Conservation (phyloP, 2,329 filamentous ascomycete species). For the Phialophora expanda region DNA sequence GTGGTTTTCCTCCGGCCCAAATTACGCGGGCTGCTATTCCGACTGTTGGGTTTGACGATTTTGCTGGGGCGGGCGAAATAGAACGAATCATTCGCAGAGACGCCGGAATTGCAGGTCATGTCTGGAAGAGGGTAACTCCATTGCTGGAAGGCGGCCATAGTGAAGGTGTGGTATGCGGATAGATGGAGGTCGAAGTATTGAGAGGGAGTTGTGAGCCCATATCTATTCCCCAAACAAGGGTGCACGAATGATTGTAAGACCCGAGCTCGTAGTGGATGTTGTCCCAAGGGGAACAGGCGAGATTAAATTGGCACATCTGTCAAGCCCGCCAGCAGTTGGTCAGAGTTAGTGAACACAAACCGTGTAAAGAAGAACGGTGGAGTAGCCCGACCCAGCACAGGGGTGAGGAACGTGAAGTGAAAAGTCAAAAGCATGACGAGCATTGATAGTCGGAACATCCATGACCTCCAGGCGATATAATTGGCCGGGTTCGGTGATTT, state of each 20-base stretch:
- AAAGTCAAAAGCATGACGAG: slow-evolving; percentile 23
- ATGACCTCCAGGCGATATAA: background rate
- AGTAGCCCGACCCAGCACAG: slow-evolving; percentile 16
- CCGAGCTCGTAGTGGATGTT: slow-evolving; percentile 9
- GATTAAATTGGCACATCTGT: slow-evolving; percentile 34
- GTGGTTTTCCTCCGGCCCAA: slow-evolving; percentile 35
- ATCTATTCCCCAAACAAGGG: slow-evolving; percentile 25
- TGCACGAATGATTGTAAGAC: slow-evolving; percentile 4
- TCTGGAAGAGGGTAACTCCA: slow-evolving; percentile 23
- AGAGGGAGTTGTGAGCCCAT: slow-evolving; percentile 19
- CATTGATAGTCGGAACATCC: slow-evolving; percentile 22
- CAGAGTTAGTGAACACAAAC: slow-evolving; percentile 28
- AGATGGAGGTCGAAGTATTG: slow-evolving; percentile 13
- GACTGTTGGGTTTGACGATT: slow-evolving; percentile 37
- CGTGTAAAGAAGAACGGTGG: slow-evolving; percentile 14
- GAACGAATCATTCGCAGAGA: slow-evolving; percentile 28
- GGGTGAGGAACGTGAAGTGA: slow-evolving; percentile 16
- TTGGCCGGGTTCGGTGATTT: slow-evolving; percentile 20
- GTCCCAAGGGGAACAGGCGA: slow-evolving; percentile 31
- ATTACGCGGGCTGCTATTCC: slow-evolving; percentile 36
- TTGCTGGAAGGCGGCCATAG: slow-evolving; percentile 26
- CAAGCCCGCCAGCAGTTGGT: slow-evolving; percentile 9
- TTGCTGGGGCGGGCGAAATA: slow-evolving; percentile 36
- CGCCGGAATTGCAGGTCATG: slow-evolving; percentile 19
- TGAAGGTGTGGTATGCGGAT: background rate